Base-by-base conservation (phyloP, 805 yeast genomes). In the Lachancea thermotolerans region DNA sequence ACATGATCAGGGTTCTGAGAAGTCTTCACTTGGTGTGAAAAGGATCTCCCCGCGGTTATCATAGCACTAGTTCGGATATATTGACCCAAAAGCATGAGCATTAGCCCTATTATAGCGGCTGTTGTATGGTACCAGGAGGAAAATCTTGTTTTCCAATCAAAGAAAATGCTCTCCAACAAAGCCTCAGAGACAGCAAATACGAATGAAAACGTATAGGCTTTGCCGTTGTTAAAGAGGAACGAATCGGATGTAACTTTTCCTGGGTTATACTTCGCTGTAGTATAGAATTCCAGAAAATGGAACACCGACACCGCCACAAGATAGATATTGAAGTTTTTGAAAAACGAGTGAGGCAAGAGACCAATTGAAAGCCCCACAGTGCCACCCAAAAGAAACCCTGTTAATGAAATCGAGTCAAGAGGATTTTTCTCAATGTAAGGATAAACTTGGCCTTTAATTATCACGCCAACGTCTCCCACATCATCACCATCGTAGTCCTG, bases 1-100 rank as follows among this genome's bases (percentile, higher is more conserved):
- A 53, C 65, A 60, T 93, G 99, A 44, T 74, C 74, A 0, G 64
- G 53, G 29, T 68, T 62, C 42, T 74, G 79, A 14, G 66, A 60
- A 2, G 74, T 62, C 39, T 81, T 87, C 1, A 93, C 77, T 36
- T 80, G 65, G 64, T 93, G 99, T 42, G 87, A 83, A 66, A 93
- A 93, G 2, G 95, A 86, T 42, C 75, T 74, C 1, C 89, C 86
- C 0, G 97, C 96, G 0, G 90, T 83, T 48, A 76, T 72, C 99
- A 93, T 93, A 0, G 97, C 91, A 31, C 71, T 42, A 1, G 91
- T 74, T 43, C 99, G 73, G 3, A 78, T 57, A 0, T 55, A 15
- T 58, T 93, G 99, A 1, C 97, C 96, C 1, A 62, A 33, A 0
- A 78, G 18, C 0, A 78, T 56, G 1, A 82, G 25, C 0, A 79